A percentile compares a stretch with the other conserved stretches of the same genome.
phyloP scores from a whole-genome alignment of 345 rosid genomes.

The Durio zibethinus region DNA sequence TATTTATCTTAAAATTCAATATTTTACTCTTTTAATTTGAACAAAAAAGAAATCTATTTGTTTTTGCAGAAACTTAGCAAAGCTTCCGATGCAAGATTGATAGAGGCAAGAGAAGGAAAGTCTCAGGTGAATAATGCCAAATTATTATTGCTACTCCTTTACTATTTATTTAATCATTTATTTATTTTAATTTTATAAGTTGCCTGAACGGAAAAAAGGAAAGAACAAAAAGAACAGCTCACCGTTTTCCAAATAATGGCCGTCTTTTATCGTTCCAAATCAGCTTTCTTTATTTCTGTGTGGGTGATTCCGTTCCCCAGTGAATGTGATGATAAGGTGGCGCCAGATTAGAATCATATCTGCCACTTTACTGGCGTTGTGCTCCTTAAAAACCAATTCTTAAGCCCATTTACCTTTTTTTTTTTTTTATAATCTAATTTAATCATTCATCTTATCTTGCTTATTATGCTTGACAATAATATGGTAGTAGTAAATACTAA shows the following conservation, averaged over 20 bases:
- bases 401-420: not conserved
- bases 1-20: not conserved
- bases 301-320: conserved; percentile 15
- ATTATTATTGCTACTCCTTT: not conserved
- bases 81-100: conserved; percentile 25
- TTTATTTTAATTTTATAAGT: not conserved
- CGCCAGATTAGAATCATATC: conserved; percentile 26
- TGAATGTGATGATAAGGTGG: conserved; percentile 40
- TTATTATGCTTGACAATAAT: not conserved
- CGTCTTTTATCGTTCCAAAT: conserved; percentile 28
- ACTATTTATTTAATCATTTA: not conserved
- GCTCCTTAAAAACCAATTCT: not conserved
- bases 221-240: conserved; percentile 51
- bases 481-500: not conserved
- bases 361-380: not conserved
- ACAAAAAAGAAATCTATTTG: not conserved
- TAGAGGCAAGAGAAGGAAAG: conserved; percentile 17
- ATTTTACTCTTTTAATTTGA: not conserved
- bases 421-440: not conserved
- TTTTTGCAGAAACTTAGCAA: conserved; percentile 9
- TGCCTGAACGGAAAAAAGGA: not conserved
- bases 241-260: conserved; percentile 31
- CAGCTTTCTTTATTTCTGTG: not conserved
- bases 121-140: conserved; percentile 22
- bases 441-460: conserved; percentile 1